phyloP scores from a whole-genome alignment of 305 asterid species.

The Nicotiana rustica region DNA sequence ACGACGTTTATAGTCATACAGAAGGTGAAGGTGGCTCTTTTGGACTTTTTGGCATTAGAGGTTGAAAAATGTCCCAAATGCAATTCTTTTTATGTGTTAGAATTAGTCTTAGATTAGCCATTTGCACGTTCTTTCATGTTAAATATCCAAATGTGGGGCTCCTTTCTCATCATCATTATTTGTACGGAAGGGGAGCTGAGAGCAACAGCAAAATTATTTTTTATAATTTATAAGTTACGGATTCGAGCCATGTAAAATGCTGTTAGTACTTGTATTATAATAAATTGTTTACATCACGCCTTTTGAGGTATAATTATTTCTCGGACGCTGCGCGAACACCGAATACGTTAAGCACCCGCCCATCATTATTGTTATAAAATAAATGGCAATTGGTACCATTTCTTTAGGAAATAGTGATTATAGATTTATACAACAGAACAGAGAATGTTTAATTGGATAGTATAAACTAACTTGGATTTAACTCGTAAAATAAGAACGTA shows the following conservation, averaged over 20 bases:
- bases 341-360: no score
- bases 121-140: conserved; percentile 50
- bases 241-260: no score
- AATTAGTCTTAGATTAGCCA: conserved; percentile 28
- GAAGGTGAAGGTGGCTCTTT: conserved; percentile 50
- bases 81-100: conserved; percentile 30
- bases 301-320: no score
- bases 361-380: background rate
- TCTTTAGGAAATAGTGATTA: background rate
- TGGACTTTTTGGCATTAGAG: conserved; percentile 51
- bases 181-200: no score
- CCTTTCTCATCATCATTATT: background rate
- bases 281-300: fast-evolving
- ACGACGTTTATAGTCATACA: conserved; percentile 32
- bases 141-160: background rate
- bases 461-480: no score
- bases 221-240: fast-evolving
- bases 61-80: conserved; percentile 35
- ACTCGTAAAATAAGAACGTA: no score
- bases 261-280: no score
- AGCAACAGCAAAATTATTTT: no score
- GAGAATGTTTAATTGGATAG: background rate
- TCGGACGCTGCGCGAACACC: no score
- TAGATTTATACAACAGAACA: background rate
- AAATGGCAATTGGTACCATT: background rate